Evolutionary conservation across 257 asterid genomes (phyloP).

Genomic region (Paraleonurus japonicus): DNA sequence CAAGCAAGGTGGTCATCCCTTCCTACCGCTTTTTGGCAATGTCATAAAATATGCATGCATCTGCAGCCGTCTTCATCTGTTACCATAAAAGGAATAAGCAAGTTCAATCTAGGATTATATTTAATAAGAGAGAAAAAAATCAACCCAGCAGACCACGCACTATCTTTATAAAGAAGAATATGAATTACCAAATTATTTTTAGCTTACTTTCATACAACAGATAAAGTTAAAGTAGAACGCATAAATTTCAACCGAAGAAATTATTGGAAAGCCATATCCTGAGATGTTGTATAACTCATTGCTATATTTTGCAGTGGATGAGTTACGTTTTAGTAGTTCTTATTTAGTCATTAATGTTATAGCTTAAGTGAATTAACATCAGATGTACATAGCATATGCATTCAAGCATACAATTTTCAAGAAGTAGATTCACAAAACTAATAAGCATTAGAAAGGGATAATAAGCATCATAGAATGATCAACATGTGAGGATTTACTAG

Average conservation of each 20-base stretch:
- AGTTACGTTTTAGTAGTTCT: background rate
- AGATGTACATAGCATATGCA: background rate
- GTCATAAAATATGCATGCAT: constrained; percentile 83
- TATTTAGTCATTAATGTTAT: background rate
- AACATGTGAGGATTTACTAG: background rate
- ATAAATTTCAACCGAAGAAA: background rate
- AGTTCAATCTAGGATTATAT: constrained; percentile 13
- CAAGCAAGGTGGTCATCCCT: constrained; percentile 19
- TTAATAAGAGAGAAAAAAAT: background rate
- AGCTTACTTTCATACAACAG: constrained; percentile 9
- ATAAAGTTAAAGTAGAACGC: background rate
- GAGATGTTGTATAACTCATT: background rate
- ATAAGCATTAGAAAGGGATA: background rate
- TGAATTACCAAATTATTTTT: background rate
- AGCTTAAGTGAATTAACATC: constrained; percentile 7
- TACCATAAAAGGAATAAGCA: constrained; percentile 23
- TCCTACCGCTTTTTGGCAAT: constrained; percentile 63
- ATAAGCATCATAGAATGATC: background rate
- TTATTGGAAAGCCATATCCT: background rate
- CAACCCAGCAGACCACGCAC: background rate
- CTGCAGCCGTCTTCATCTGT: constrained; percentile 95
- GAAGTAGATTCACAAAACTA: constrained; percentile 4
- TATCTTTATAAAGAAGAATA: background rate
- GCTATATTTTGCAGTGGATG: background rate
- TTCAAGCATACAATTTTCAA: background rate